Base-by-base conservation (phyloP, 164 flowering plant genomes). In the Sextonia rubra region DNA sequence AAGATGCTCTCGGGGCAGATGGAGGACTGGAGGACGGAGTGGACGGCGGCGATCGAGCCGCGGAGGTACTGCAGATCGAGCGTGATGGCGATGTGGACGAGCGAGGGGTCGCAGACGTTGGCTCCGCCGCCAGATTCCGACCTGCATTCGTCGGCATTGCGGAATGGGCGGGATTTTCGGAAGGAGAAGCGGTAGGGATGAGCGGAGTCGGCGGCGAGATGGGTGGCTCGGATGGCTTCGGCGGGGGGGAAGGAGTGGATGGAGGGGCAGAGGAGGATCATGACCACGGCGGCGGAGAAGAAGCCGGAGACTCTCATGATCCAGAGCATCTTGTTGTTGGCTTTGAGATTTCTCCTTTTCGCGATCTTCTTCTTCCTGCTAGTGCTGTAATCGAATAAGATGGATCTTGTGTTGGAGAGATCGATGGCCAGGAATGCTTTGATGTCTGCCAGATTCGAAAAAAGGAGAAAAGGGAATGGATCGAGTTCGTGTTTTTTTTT, bases 41-140 rank as follows among this genome's bases (percentile, higher is more conserved):
- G 89, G 3, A 93, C 98, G 60, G 98, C 97, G 12, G 98, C 98
- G 71, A 93, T 80, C 20, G 98, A 93, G 64, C 98, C 98, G 0
- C 98, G 90, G 5, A 91, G 88, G 80, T 91, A 93, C 66, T 86
- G 90, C 0, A 85, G 82, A 27, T 93, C 98, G 47, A 93, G 92
- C 1, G 98, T 93, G 52, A 93, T 90, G 15, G 97, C 94, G 0
- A 93, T 93, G 76, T 93, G 98, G 9, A 91, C 93, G 15, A 90
- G 80, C 1, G 86, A 82, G 0, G 96, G 97, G 68, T 93, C 88
- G 75, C 98, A 93, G 18, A 88, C 85, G 6, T 73, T 60, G 22
- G 70, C 14, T 14, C 25, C 27, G 29, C 44, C 74, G 24, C 70
- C 77, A 37, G 52, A 37, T 2, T 60, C 29, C 3, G 7, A 55